Base-by-base conservation (phyloP, 495 filamentous ascomycete genomes). In the Daldinia vernicosa region DNA sequence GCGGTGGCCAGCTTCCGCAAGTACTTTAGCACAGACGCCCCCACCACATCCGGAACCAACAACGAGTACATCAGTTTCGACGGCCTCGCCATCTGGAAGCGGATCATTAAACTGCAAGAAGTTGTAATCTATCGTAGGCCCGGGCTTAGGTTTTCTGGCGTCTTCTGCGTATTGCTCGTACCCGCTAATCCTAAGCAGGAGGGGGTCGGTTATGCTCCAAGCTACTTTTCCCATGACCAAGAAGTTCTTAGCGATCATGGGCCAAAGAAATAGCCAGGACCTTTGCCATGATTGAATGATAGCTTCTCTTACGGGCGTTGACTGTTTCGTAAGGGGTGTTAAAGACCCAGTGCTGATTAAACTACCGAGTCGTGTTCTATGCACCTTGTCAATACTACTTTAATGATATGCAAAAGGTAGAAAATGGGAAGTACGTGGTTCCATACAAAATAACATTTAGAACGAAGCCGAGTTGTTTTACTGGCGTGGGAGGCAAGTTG, bases 11-110 rank as follows among this genome's bases (percentile, higher is more conserved):
- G 89, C 89, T 76, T 92, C 90, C 4, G 91, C 87, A 8, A 94
- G 76, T 56, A 90, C 90, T 77, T 91, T 92, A 8, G 92, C 92
- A 26, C 85, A 85, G 0, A 94, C 91, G 0, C 83, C 89, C n/a
- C 89, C 92, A 47, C 92, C 92, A 71, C 91, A 93, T 19, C 92
- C 92, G 66, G 89, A 91, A 1, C 92, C 92, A 1, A 94, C 84
- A 59, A 94, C 86, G 2, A 94, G 85, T 0, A 93, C 86, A 74
- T 94, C 91, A 1, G 87, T 89, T 59, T 93, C 88, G 43, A 94
- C 78, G 1, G 79, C 81, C 66, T 57, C 72, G 47, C 61, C 78
- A 22, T 72, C 67, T 4, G 39, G n/a, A 12, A 11, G 19, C 5
- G 17, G 17, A 11, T 37, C 32, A 2, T 63, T 66, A 22, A 65